Evolutionary conservation across 2,329 filamentous ascomycete species (phyloP), one percentile per base, ranked within the genome.

Genomic region (Amauroascus niger): DNA sequence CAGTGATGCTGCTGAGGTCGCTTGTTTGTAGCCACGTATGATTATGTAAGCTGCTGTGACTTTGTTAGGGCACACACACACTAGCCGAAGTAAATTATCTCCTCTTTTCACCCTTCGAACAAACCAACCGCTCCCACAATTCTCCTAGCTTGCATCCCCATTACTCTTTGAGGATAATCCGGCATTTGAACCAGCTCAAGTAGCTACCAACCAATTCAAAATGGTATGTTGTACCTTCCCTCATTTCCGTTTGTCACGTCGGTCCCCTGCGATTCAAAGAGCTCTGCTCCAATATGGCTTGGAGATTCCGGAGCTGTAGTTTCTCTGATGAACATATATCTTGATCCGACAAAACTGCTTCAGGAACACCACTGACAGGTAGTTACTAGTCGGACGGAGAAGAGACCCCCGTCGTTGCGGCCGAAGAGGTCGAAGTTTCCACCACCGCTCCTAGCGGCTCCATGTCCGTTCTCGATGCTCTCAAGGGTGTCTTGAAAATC

Each of bases 401-500:
- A 96, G 91, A 97, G 86, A 86, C 82, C 76, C 85, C 87, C 77
- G 72, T 76, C 66, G 75, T 71, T 60, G 86, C 87, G 72, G 89
- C 79, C 69, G 81, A 84, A 68, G 93, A 96, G 81, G 90, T 97
- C 76, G 91, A 97, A 79, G 89, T 96, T 74, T 86, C 86, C 72
- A 89, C 87, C 76, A 90, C 95, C 79, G 86, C 85, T 73, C 75
- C 83, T 74, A 79, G 79, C 71, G 87, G 87, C 70, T 71, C 88
- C 81, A 97, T 98, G 90, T 90, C 87, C 73, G 90, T 97, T 69
- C 84, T 96, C 67, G 93, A 98, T 71, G 93, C 93, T 67, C 87
- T 98, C 70, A 98, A 98, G 84, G 93, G 93, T 74, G 93, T 96
- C 64, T 83, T 98, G 73, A 95, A 95, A 82, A 87, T 97, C 73